phyloP scores from a whole-genome alignment of 2,329 filamentous ascomycete species.

The Coleophoma cylindrospora region DNA sequence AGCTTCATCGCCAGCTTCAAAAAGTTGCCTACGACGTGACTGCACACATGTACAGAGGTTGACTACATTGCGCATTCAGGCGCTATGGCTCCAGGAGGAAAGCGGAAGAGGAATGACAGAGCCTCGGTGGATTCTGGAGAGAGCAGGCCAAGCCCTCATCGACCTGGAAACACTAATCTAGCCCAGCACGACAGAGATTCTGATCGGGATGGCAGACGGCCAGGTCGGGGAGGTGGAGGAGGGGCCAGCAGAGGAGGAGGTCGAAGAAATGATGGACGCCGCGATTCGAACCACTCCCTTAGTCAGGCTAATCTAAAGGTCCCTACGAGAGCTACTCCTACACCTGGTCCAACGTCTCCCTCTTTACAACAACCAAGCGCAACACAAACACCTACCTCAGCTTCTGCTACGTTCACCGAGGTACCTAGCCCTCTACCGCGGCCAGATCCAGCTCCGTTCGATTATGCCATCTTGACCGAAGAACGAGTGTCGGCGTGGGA shows the following conservation, averaged over 20 bases:
- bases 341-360: slow-evolving; percentile 28
- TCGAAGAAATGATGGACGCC: slow-evolving; percentile 20
- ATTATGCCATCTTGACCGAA: slow-evolving; percentile 73
- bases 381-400: slow-evolving; percentile 20
- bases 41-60: slow-evolving; percentile 21
- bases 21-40: background rate
- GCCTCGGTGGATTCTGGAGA: slow-evolving; percentile 33
- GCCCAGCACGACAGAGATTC: slow-evolving; percentile 55
- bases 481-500: slow-evolving; percentile 64
- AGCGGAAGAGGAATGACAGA: slow-evolving; percentile 30
- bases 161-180: slow-evolving; percentile 49
- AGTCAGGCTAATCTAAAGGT: slow-evolving; percentile 22
- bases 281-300: slow-evolving; percentile 4
- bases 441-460: slow-evolving; percentile 39
- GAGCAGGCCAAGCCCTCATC: slow-evolving; percentile 56
- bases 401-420: slow-evolving; percentile 15
- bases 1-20: too few species aligned
- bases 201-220: slow-evolving; percentile 38
- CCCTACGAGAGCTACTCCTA: slow-evolving; percentile 22
- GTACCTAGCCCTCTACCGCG: slow-evolving; percentile 24
- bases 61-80: slow-evolving; percentile 12
- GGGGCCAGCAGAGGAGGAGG: slow-evolving; percentile 14
- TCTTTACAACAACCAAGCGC: slow-evolving; percentile 22
- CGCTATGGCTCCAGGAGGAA: slow-evolving; percentile 23
- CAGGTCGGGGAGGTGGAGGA: slow-evolving; percentile 38